phyloP scores from a whole-genome alignment of 164 flowering plant species.

The Chimonanthus salicifolius region DNA sequence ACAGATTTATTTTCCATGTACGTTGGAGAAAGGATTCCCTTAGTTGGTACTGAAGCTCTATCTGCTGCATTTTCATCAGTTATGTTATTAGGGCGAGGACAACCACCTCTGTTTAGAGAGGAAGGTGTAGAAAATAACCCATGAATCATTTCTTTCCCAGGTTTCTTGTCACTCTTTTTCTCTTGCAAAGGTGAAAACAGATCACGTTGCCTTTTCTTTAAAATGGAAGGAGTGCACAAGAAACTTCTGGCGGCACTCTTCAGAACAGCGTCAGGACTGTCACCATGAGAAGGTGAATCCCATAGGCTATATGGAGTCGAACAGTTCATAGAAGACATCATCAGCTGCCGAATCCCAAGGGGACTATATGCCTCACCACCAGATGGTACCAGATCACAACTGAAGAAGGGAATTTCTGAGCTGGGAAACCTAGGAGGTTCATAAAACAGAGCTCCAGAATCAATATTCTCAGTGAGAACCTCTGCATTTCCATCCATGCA shows the following conservation, averaged over 20 bases:
- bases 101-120: slow-evolving; percentile 30
- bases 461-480: slow-evolving; percentile 23
- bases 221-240: slow-evolving; percentile 72
- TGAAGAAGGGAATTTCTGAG: slow-evolving; percentile 82
- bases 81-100: slow-evolving; percentile 22
- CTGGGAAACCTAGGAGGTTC: slow-evolving; percentile 98
- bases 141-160: slow-evolving; percentile 32
- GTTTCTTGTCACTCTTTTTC: slow-evolving; percentile 61
- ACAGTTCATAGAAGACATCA: slow-evolving; percentile 64
- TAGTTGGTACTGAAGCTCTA: slow-evolving; percentile 14
- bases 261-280: slow-evolving; percentile 68
- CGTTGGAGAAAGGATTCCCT: slow-evolving; percentile 23
- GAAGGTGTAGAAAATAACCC: slow-evolving; percentile 26
- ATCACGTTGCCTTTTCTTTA: slow-evolving; percentile 83
- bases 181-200: slow-evolving; percentile 76
- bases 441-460: slow-evolving; percentile 59
- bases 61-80: slow-evolving; percentile 19
- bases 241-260: slow-evolving; percentile 89
- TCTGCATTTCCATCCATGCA: slow-evolving; percentile 23
- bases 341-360: slow-evolving; percentile 87
- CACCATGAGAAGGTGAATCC: slow-evolving; percentile 76
- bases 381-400: slow-evolving; percentile 85
- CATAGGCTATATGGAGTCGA: slow-evolving; percentile 72
- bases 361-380: slow-evolving; percentile 86
- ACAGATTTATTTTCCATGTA: slow-evolving; percentile 9